Conservation (phyloP, 495 filamentous ascomycete species). For the Hypoxylon rickii region DNA sequence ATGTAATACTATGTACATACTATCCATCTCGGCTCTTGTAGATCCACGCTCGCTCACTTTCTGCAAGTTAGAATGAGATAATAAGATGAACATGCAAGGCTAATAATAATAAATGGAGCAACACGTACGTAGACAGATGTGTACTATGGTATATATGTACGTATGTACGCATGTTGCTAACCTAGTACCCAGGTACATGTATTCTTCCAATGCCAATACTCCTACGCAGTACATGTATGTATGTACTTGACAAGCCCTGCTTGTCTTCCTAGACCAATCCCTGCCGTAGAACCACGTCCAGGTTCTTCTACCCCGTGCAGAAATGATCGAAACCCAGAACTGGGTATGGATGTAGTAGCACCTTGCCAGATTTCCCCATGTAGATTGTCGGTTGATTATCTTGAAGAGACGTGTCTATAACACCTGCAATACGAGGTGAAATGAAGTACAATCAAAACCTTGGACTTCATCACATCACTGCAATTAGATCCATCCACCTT, state of each 20-base stretch:
- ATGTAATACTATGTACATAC: background rate
- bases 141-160: conserved; percentile 8
- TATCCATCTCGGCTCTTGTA: too few relatives aligned
- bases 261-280: conserved; percentile 30
- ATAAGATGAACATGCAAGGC: conserved; percentile 33
- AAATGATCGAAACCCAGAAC: conserved; percentile 33
- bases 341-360: conserved; percentile 31
- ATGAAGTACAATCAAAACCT: conserved; percentile 34
- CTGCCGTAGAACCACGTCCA: conserved; percentile 14
- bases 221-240: conserved; percentile 25
- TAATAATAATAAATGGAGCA: conserved; percentile 30
- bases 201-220: conserved; percentile 17
- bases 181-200: background rate
- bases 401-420: conserved; percentile 9
- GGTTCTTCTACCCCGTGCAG: conserved; percentile 27
- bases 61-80: conserved; percentile 6
- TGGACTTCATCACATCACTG: conserved; percentile 34
- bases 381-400: conserved; percentile 26
- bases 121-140: conserved; percentile 21
- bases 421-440: conserved; percentile 37
- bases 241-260: conserved; percentile 33
- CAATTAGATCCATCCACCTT: conserved; percentile 32
- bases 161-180: conserved; percentile 2
- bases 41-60: background rate
- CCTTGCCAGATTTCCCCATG: conserved; percentile 38